Evolutionary conservation across 306 rosid species (phyloP).

Genomic region (Cercis canadensis): DNA sequence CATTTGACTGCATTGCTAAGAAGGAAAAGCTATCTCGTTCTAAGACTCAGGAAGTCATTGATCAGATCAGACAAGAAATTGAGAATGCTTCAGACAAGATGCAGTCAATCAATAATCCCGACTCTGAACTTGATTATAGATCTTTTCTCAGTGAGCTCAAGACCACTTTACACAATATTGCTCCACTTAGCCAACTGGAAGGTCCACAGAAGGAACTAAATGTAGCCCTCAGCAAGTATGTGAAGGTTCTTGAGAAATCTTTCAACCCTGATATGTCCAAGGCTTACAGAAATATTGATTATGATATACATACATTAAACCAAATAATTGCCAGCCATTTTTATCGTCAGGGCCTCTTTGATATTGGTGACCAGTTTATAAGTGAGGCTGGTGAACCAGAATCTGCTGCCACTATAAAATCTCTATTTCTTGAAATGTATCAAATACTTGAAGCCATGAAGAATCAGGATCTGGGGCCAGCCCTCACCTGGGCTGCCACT

Average conservation of each 20-base stretch:
- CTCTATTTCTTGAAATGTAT: conserved; percentile 80
- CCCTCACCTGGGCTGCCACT: conserved; percentile 76
- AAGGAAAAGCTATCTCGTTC: conserved; percentile 77
- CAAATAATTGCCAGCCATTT: conserved; percentile 82
- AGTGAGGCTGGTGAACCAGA: conserved; percentile 67
- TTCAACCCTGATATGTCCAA: conserved; percentile 88
- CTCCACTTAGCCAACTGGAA: conserved; percentile 71
- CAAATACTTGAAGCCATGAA: conserved; percentile 79
- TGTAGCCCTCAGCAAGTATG: conserved; percentile 75
- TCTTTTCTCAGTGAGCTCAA: conserved; percentile 64
- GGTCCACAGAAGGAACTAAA: conserved; percentile 83
- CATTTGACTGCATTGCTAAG: conserved; percentile 76
- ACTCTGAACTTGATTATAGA: conserved; percentile 46
- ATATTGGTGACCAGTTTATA: conserved; percentile 76
- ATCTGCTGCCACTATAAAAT: conserved; percentile 62
- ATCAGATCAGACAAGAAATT: conserved; percentile 68
- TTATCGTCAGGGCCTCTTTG: conserved; percentile 82
- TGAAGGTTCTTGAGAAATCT: conserved; percentile 76
- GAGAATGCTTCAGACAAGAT: conserved; percentile 61
- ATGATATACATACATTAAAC: conserved; percentile 66
- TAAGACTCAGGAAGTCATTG: conserved; percentile 70
- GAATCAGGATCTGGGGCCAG: conserved; percentile 71
- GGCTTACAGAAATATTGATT: conserved; percentile 79
- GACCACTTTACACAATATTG: conserved; percentile 57
- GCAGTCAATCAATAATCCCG: conserved; percentile 51